Base-by-base conservation (phyloP, 495 filamentous ascomycete genomes). In the Penicillium canescens region DNA sequence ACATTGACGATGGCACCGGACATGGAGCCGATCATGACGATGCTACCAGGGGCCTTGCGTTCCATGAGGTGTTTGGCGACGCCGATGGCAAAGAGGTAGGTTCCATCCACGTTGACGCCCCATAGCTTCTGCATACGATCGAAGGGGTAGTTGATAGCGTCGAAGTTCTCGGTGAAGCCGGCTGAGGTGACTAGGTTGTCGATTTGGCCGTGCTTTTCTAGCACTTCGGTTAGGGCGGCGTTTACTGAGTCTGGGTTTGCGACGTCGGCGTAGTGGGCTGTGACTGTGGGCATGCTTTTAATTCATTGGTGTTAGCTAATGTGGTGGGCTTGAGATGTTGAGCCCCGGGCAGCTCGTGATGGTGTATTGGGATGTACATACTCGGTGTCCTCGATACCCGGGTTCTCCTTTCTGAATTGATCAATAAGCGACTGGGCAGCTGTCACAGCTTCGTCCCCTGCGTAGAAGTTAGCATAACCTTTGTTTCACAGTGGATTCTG, bases 21-120 rank as follows among this genome's bases (percentile, higher is more conserved):
- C 94, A 98, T 97, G 80, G 86, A 91, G 13, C 91, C 92, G 59
- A 97, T 96, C 76, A 96, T 90, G 54, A 97, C 88, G 70, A 98
- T 90, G 72, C 86, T 92, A 5, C 94, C 93, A 4, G 82, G 77
- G 13, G 78, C 76, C 57, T 90, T 83, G 56, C 90, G 83, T 60
- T 84, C 85, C 85, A 96, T 93, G 54, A 98, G 71, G 60, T 98
- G 92, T 67, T 88, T 87, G 13, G 93, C 93, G 14, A 96, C 86
- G 18, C 82, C 87, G 11, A 83, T 86, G 2, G 93, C 90, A 66
- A 92, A 96, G 18, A 96, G 74, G 59, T 95, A 97, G 16, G 93
- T 96, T 12, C 94, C 94, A 57, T 98, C 88, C 0, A 97, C 91
- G 57, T 97, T 96, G 61, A 98, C 92, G 11, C 85, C 85, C 91